Percentiles rank a stretch among this genome's conserved stretches.
These are phyloP conservation scores for Echites panduratus DNA, from an alignment of 257 asterid genomes.

Conservation along the genomic window DNA sequence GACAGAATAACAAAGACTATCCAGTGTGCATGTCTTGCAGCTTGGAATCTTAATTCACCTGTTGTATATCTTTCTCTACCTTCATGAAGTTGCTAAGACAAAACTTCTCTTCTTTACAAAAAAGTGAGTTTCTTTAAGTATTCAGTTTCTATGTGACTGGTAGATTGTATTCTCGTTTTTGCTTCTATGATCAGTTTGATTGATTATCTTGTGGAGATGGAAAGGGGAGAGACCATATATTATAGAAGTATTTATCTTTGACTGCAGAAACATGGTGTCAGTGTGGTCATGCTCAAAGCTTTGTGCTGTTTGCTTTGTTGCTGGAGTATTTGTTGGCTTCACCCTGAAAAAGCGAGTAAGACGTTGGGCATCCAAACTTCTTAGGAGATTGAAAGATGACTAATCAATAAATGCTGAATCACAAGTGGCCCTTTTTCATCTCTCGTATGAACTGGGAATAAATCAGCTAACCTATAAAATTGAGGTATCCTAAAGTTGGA, in stretches of 20 bases:
- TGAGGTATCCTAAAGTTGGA: constrained; percentile 2
- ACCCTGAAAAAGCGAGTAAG: constrained; percentile 70
- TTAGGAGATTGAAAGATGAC: constrained; percentile 57
- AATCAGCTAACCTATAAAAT: neutral
- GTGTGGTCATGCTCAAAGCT: constrained; percentile 78
- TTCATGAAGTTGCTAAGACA: neutral
- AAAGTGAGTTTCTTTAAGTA: neutral
- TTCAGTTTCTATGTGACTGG: neutral
- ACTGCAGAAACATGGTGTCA: constrained; percentile 53
- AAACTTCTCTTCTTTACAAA: neutral
- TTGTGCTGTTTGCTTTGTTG: constrained; percentile 66
- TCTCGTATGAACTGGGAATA: neutral
- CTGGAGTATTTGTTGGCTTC: constrained; percentile 71
- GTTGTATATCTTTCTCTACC: neutral
- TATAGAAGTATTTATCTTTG: constrained; percentile 8
- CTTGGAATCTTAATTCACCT: neutral
- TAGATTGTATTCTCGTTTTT: neutral
- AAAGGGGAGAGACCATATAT: neutral
- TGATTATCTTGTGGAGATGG: neutral
- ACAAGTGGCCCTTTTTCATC: neutral
- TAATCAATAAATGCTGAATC: constrained; percentile 17
- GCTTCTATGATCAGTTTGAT: neutral
- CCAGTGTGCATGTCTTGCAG: neutral
- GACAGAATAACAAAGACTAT: neutral
- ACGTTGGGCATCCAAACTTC: constrained; percentile 66